Conservation (phyloP, 1,284 basidiomycete genomes). For the Ceratobasidium sp. region DNA sequence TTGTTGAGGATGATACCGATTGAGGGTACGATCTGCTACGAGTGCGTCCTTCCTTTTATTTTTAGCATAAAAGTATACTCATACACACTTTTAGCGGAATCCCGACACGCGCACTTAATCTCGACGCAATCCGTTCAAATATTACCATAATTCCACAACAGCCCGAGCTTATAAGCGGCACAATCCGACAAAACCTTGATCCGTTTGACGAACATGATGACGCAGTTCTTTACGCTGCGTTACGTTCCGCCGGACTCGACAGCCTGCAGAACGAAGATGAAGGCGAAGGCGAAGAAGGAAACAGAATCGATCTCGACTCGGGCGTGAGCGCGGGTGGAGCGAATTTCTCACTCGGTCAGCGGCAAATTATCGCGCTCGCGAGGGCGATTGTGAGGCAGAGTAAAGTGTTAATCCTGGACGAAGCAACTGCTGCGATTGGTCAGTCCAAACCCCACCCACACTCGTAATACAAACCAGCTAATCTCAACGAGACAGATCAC, state of each 20-base stretch:
- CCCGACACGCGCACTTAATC: slow-evolving; percentile 65
- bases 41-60: slow-evolving; percentile 52
- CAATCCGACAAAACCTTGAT: slow-evolving; percentile 72
- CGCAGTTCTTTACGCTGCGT: slow-evolving; percentile 65
- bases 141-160: slow-evolving; percentile 66
- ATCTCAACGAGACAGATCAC: slow-evolving; percentile 52
- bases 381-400: slow-evolving; percentile 66
- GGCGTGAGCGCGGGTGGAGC: slow-evolving; percentile 60
- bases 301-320: slow-evolving; percentile 62
- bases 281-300: slow-evolving; percentile 61
- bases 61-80: neutral
- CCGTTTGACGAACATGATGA: slow-evolving; percentile 84
- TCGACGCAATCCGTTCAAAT: slow-evolving; percentile 69
- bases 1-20: slow-evolving; percentile 62
- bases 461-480: too few species aligned
- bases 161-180: slow-evolving; percentile 75
- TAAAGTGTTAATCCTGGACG: slow-evolving; percentile 60
- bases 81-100: slow-evolving; percentile 47
- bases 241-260: slow-evolving; percentile 62
- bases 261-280: slow-evolving; percentile 48
- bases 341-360: slow-evolving; percentile 53
- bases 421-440: slow-evolving; percentile 56
- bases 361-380: slow-evolving; percentile 65
- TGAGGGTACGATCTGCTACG: slow-evolving; percentile 60
- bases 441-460: too few species aligned